Evolutionary conservation across 148 eudicot species (phyloP).

Genomic region (Arctostaphylos glauca): DNA sequence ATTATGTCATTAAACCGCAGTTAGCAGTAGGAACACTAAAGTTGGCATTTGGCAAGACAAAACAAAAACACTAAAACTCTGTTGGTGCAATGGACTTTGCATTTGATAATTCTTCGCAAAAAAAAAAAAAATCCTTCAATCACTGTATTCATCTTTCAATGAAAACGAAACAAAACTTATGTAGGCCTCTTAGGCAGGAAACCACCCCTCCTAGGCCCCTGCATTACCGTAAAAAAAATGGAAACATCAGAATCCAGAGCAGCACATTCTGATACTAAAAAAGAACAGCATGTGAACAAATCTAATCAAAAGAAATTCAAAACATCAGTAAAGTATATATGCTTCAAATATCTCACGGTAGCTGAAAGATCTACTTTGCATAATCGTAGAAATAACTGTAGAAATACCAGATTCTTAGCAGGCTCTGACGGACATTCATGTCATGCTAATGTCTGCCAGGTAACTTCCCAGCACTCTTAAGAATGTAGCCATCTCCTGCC

Average conservation of each 20-base stretch:
- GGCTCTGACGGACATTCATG: conserved; percentile 25
- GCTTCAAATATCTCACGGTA: no score
- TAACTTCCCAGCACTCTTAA: conserved; percentile 72
- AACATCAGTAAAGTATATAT: not conserved
- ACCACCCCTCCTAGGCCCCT: not conserved
- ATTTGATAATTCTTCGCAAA: no score
- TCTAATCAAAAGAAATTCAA: not conserved
- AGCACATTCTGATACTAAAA: not conserved
- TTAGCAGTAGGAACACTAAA: no score
- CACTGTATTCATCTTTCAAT: not conserved
- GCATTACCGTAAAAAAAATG: not conserved
- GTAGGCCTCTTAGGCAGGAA: not conserved
- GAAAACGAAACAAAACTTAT: not conserved
- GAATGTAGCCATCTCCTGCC: conserved; percentile 68
- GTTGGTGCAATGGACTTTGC: no score
- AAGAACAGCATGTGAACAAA: not conserved
- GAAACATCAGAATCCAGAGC: not conserved
- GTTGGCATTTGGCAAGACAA: not conserved
- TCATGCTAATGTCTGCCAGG: conserved; percentile 55
- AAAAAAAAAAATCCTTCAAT: not conserved
- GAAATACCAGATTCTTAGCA: conserved; percentile 14
- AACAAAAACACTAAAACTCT: not conserved
- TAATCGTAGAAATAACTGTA: no score
- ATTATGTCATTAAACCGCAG: no score
- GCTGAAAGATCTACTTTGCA: not conserved